These are phyloP conservation scores for Epichloe hybrida DNA, from an alignment of 2,329 filamentous ascomycete species.

Conservation along the genomic window DNA sequence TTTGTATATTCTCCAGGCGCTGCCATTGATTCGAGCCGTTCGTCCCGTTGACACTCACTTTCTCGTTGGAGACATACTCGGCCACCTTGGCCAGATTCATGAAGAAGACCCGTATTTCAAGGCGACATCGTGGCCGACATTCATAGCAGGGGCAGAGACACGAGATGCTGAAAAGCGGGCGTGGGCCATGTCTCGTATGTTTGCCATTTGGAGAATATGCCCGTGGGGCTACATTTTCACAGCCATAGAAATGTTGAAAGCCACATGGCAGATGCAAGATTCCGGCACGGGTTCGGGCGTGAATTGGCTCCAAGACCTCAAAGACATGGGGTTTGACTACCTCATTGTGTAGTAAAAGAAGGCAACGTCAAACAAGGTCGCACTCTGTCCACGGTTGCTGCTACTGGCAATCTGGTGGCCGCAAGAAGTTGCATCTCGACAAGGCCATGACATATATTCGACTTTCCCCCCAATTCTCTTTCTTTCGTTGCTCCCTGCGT, in stretches of 20 bases:
- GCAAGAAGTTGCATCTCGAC: too few relatives aligned
- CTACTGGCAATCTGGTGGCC: too few relatives aligned
- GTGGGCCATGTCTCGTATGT: slow-evolving; percentile 37
- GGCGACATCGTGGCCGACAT: slow-evolving; percentile 45
- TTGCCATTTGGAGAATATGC: slow-evolving; percentile 30
- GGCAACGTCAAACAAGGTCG: not conserved
- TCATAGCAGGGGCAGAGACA: slow-evolving; percentile 43
- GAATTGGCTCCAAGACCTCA: slow-evolving; percentile 30
- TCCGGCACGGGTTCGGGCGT: slow-evolving; percentile 11
- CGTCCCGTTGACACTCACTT: slow-evolving; percentile 27
- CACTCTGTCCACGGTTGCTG: not conserved
- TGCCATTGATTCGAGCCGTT: slow-evolving; percentile 24
- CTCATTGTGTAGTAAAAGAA: slow-evolving; percentile 27
- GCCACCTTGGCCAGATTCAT: slow-evolving; percentile 34
- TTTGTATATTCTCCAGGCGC: slow-evolving; percentile 31
- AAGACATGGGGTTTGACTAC: slow-evolving; percentile 29
- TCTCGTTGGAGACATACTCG: slow-evolving; percentile 35
- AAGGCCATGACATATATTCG: too few relatives aligned
- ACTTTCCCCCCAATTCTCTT: not conserved
- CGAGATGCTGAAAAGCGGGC: slow-evolving; percentile 29
- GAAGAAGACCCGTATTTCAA: slow-evolving; percentile 40
- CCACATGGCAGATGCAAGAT: slow-evolving; percentile 33
- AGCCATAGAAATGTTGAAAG: slow-evolving; percentile 33
- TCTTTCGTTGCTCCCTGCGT: not conserved
- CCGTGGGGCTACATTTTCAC: slow-evolving; percentile 38